Evolutionary conservation across 768 basidiomycete species (phyloP), one percentile per base, ranked within the genome.

Genomic region (Tulasnella calospora): DNA sequence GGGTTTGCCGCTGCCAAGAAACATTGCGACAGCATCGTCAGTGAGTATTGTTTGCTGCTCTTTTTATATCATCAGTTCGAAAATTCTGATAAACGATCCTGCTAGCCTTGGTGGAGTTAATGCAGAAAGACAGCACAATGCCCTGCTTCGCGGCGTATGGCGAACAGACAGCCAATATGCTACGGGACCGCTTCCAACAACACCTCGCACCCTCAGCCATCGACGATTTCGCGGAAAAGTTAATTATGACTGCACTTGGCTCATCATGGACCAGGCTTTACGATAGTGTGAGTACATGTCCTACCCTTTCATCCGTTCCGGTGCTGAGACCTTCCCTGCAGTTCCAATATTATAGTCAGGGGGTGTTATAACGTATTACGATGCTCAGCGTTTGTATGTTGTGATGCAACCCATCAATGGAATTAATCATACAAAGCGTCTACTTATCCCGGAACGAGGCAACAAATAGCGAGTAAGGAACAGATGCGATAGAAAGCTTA

Each of bases 211-310:
- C 96, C 80, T 88, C 83, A 87, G 61, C 87, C 46, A 92, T 96
- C 38, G 94, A 91, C 61, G 94, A 95, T 46, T 90, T 97, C 82
- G 88, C 98, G n/a, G 95, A 98, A 80, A 87, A 91, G 71, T 86
- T 99, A 69, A 93, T 99, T 80, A 92, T 98, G 80, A 92, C 88
- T 76, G 97, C 96, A 0, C 85, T 98, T 70, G 95, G 94, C 17
- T 96, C 94, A 41, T 91, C 94, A 80, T 99, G 96, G 92, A 99
- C 98, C 47, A 88, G 96, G 81, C 84, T 99, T 44, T 99, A 99
- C 83, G 98, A 99, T 84, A 98, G 95, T 79, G 94, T 95, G 82
- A 82, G 92, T 82, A 41, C 44, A 12, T 17, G 21, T 33, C 41
- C 21, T 27, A 9, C 23, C 27, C 10, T 19, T 12, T 12, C 57